A percentile compares a stretch with the other conserved stretches of the same genome.
These are phyloP conservation scores for Tieghemostelium lacteum DNA, from an alignment of 78 protist species.

Conservation along the genomic window DNA sequence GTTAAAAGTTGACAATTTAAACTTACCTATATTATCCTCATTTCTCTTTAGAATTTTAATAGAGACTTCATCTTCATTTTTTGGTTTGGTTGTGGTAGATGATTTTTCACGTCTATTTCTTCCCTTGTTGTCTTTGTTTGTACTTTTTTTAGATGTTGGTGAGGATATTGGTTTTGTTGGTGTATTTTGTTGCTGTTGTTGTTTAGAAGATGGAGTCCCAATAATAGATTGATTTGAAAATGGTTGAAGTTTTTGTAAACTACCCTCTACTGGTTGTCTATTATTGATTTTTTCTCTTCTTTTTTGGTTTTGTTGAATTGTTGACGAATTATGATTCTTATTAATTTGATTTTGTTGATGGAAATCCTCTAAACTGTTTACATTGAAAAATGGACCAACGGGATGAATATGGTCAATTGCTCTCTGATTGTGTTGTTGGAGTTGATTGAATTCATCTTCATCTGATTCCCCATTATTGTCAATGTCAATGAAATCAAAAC, in stretches of 20 bases:
- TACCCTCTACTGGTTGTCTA: background rate
- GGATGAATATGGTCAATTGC: background rate
- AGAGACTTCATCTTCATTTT: background rate
- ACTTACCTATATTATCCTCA: slow-evolving; percentile 58
- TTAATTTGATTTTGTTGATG: background rate
- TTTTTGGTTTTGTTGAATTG: background rate
- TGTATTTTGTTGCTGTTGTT: slow-evolving; percentile 14
- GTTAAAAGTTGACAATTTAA: background rate
- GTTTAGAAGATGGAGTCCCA: background rate
- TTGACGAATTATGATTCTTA: background rate
- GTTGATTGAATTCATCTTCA: slow-evolving; percentile 9
- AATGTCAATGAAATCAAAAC: slow-evolving; percentile 68
- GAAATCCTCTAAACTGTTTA: slow-evolving; percentile 7
- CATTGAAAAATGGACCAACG: background rate
- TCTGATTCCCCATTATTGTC: slow-evolving; percentile 32
- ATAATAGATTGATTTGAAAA: background rate
- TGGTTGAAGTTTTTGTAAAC: background rate
- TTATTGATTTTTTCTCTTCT: background rate
- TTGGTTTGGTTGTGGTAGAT: background rate
- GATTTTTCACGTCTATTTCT: background rate
- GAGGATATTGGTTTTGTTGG: background rate
- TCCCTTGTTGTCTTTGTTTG: background rate
- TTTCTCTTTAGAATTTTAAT: slow-evolving; percentile 61
- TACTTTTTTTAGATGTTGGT: too few species aligned
- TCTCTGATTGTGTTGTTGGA: background rate